These are phyloP conservation scores for Wickerhamiella parazyma DNA, from an alignment of 805 yeast species.

Conservation along the genomic window DNA sequence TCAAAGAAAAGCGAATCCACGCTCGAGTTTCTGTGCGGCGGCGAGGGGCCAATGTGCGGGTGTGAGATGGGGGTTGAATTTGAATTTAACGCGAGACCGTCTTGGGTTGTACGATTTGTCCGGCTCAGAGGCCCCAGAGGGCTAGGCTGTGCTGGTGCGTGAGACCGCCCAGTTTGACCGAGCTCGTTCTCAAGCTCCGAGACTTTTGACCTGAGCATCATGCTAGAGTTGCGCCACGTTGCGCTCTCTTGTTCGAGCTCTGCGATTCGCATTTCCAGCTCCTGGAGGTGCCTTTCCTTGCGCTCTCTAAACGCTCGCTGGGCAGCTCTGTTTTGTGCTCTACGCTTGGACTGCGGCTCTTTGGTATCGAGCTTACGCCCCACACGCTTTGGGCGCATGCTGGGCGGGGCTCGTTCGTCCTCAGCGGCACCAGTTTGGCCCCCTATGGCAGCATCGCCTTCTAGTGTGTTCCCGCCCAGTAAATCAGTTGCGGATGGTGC, in stretches of 20 bases:
- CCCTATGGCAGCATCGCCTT: background rate
- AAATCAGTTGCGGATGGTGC: background rate
- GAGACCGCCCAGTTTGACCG: constrained; percentile 27
- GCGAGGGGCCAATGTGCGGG: background rate
- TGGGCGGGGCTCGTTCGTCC: constrained; percentile 6
- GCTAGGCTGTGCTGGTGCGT: no score
- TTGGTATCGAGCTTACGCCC: constrained; percentile 47
- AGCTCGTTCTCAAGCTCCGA: constrained; percentile 60
- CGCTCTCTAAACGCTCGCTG: constrained; percentile 94
- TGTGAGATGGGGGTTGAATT: background rate
- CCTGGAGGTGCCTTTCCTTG: constrained; percentile 75
- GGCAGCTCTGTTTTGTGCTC: constrained; percentile 97
- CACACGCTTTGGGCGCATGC: constrained; percentile 9
- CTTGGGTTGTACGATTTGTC: no score
- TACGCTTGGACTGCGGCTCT: constrained; percentile 77
- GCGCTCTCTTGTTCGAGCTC: constrained; percentile 58
- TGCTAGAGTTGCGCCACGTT: constrained; percentile 56
- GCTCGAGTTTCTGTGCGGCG: background rate
- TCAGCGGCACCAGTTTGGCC: background rate
- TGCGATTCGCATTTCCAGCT: constrained; percentile 65
- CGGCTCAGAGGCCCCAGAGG: no score
- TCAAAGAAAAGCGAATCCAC: background rate
- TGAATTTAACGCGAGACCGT: no score
- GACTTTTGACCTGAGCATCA: constrained; percentile 63
- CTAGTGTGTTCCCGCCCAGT: background rate